A percentile compares a stretch with the other conserved stretches of the same genome.
phyloP scores from a whole-genome alignment of 1,284 basidiomycete species.

The Wolfiporia cocos region DNA sequence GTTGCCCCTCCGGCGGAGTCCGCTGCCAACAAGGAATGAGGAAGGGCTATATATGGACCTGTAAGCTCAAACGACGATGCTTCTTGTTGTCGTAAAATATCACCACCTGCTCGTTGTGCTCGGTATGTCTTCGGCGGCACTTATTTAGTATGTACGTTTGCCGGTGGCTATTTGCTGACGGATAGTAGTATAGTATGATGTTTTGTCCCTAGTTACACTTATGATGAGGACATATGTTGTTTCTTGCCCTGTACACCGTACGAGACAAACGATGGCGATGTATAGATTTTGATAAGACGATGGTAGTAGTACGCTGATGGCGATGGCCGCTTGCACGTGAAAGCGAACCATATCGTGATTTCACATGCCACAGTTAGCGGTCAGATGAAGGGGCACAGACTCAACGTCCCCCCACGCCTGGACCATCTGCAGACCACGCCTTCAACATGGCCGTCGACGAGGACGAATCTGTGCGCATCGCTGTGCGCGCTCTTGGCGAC shows the following conservation, averaged over 20 bases:
- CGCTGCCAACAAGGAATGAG: no score
- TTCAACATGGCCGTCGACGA: constrained; percentile 29
- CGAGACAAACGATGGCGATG: no score
- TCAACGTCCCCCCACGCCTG: not conserved
- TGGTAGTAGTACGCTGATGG: not conserved
- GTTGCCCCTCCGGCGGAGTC: constrained; percentile 22
- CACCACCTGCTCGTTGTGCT: constrained; percentile 3
- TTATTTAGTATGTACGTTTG: constrained; percentile 6
- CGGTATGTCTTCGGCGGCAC: not conserved
- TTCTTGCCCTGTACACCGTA: no score
- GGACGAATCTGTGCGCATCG: constrained; percentile 58
- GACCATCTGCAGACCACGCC: constrained; percentile 5
- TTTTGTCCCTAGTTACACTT: constrained; percentile 2
- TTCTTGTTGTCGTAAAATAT: constrained; percentile 5
- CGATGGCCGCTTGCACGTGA: not conserved
- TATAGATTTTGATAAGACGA: no score
- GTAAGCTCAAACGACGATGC: no score
- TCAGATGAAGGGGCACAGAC: constrained; percentile 1
- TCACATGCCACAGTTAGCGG: no score
- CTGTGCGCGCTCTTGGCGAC: constrained; percentile 59
- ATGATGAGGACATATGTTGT: not conserved
- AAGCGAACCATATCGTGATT: constrained; percentile 1
- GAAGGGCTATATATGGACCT: no score
- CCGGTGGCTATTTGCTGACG: not conserved
- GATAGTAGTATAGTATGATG: constrained; percentile 1